Percentiles rank a stretch among this genome's conserved stretches.
phyloP scores from a whole-genome alignment of 1,284 basidiomycete species.

The Naganishia albida region DNA sequence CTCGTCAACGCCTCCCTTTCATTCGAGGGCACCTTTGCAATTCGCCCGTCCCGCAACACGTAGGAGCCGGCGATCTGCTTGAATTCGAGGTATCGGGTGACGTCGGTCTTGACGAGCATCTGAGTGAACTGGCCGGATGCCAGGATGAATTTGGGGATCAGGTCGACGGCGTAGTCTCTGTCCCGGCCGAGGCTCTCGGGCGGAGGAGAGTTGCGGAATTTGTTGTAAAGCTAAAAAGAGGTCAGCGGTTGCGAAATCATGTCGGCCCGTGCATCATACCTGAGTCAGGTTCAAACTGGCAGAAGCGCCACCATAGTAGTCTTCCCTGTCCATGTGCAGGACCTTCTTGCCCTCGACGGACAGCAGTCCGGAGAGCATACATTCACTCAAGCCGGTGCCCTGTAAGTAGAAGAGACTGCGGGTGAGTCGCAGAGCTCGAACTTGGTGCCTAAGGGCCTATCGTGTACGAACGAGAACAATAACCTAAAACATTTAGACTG shows the following conservation, averaged over 20 bases:
- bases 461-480: constrained; percentile 65
- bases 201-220: constrained; percentile 73
- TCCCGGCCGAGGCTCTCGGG: constrained; percentile 78
- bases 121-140: constrained; percentile 96
- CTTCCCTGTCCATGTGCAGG: constrained; percentile 95
- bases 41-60: constrained; percentile 94
- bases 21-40: constrained; percentile 96
- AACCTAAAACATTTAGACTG: constrained; percentile 61
- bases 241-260: background rate
- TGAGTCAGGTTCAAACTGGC: constrained; percentile 97
- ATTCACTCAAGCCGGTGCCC: constrained; percentile 96
- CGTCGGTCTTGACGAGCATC: constrained; percentile 98
- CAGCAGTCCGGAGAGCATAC: constrained; percentile 92
- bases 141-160: constrained; percentile 95
- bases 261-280: constrained; percentile 57
- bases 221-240: constrained; percentile 80
- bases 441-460: background rate
- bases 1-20: constrained; percentile 96
- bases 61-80: constrained; percentile 99
- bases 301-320: constrained; percentile 98
- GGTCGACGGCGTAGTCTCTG: constrained; percentile 92
- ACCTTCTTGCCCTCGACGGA: constrained; percentile 99
- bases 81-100: constrained; percentile 98
- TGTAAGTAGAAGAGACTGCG: background rate
- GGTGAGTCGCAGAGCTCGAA: background rate